Evolutionary conservation across 257 asterid genomes (phyloP).

Genomic region (Henckelia pumila): DNA sequence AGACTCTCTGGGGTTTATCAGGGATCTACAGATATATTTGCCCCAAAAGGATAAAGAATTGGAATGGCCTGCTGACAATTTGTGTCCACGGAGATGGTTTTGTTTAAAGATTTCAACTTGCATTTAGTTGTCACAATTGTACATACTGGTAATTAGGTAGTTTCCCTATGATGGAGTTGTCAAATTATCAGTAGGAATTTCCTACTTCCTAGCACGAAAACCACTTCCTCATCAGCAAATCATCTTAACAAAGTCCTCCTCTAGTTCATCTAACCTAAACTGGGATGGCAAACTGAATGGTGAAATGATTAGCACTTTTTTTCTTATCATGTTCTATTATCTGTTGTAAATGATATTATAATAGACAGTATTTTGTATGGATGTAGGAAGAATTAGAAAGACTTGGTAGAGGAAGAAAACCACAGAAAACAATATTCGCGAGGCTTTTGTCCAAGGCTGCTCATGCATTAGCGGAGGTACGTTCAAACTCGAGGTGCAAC

Average conservation of each 20-base stretch:
- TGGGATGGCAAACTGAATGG: slow-evolving; percentile 2
- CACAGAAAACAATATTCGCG: slow-evolving; percentile 74
- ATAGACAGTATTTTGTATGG: slow-evolving; percentile 19
- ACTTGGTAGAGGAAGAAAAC: slow-evolving; percentile 69
- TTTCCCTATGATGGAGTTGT: slow-evolving; percentile 1
- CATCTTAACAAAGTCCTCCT: neutral
- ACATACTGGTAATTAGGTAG: slow-evolving; percentile 9
- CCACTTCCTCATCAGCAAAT: neutral
- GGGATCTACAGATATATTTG: neutral
- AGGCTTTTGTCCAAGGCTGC: slow-evolving; percentile 88
- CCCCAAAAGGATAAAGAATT: neutral
- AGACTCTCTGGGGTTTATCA: neutral
- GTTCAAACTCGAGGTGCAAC: slow-evolving; percentile 14
- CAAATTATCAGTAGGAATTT: neutral
- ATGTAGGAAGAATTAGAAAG: slow-evolving; percentile 75
- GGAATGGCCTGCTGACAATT: neutral
- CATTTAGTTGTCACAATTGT: slow-evolving; percentile 13
- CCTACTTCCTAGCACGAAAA: neutral
- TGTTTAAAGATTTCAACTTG: slow-evolving; percentile 17
- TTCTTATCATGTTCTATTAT: slow-evolving; percentile 9
- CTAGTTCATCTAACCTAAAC: neutral
- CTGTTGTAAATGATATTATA: slow-evolving; percentile 6
- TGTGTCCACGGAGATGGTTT: slow-evolving; percentile 14
- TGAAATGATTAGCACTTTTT: slow-evolving; percentile 5
- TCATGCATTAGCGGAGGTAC: slow-evolving; percentile 94